Conservation (phyloP, 2,329 filamentous ascomycete genomes). For the Westerdykella aurantiaca region DNA sequence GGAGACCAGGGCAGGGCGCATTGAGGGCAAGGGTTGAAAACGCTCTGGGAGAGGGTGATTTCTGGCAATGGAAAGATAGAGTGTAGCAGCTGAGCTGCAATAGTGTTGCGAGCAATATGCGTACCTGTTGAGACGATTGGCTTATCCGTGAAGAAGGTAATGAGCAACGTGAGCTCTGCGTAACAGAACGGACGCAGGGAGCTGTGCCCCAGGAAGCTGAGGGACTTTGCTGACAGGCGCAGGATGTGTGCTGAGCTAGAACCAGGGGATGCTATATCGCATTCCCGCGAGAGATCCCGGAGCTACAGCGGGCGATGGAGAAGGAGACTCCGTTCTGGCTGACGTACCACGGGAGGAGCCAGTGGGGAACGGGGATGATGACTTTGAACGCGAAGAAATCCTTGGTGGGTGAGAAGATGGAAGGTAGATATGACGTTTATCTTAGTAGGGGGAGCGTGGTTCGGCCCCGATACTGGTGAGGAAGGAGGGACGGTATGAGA, state of each 20-base stretch:
- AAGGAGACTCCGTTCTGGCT: constrained; percentile 4
- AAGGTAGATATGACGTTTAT: background rate
- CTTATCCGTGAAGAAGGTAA: constrained; percentile 17
- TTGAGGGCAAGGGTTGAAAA: constrained; percentile 8
- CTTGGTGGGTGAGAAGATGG: background rate
- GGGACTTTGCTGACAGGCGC: constrained; percentile 17
- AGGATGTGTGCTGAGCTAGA: constrained; percentile 19
- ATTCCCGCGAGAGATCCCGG: constrained; percentile 4
- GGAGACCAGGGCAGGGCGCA: constrained; percentile 5
- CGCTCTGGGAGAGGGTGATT: constrained; percentile 8
- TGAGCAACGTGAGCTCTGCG: constrained; percentile 20
- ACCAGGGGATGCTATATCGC: constrained; percentile 21
- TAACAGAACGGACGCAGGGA: constrained; percentile 19
- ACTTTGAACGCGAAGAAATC: background rate
- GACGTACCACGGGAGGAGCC: constrained; percentile 2
- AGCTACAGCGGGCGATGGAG: constrained; percentile 4
- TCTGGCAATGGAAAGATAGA: constrained; percentile 6
- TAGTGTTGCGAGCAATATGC: constrained; percentile 24
- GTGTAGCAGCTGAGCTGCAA: constrained; percentile 19
- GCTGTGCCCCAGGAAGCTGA: background rate
- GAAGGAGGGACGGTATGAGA: constrained; percentile 12
- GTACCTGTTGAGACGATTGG: constrained; percentile 26
- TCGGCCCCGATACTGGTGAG: constrained; percentile 8
- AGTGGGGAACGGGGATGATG: constrained; percentile 1
- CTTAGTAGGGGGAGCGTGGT: constrained; percentile 1